phyloP scores from a whole-genome alignment of 495 filamentous ascomycete species.

The Aspergillus saccharolyticus region DNA sequence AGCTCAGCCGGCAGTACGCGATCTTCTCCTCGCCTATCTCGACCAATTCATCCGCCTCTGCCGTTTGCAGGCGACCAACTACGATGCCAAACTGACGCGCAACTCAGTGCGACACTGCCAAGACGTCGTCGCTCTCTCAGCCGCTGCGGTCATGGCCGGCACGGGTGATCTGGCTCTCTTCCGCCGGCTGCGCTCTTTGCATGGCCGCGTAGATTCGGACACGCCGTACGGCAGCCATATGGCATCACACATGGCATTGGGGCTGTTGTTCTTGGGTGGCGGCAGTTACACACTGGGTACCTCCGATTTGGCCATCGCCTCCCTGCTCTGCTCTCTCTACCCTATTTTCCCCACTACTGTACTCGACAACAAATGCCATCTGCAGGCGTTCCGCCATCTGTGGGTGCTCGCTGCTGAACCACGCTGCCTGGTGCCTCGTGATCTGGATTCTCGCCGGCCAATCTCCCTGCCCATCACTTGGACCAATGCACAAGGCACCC shows the following conservation, averaged over 20 bases:
- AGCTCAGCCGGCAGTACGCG: constrained; percentile 61
- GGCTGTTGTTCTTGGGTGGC: constrained; percentile 83
- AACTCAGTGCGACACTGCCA: constrained; percentile 86
- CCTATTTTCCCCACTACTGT: constrained; percentile 84
- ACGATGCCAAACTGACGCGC: constrained; percentile 75
- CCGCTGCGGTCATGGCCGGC: constrained; percentile 90
- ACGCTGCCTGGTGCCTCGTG: constrained; percentile 79
- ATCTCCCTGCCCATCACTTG: constrained; percentile 65
- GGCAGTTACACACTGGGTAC: constrained; percentile 91
- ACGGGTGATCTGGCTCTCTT: constrained; percentile 88
- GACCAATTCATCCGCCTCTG: constrained; percentile 82
- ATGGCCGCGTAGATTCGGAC: constrained; percentile 79
- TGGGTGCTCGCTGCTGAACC: constrained; percentile 93
- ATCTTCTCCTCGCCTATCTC: constrained; percentile 77
- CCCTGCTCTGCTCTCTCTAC: constrained; percentile 88
- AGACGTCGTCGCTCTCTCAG: constrained; percentile 73
- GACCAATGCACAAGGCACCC: constrained; percentile 45
- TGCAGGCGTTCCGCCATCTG: constrained; percentile 95
- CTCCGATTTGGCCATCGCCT: constrained; percentile 77
- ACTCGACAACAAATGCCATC: constrained; percentile 86
- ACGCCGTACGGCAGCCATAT: constrained; percentile 91
- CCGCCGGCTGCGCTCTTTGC: constrained; percentile 78
- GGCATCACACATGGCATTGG: constrained; percentile 86
- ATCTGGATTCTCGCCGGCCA: constrained; percentile 75
- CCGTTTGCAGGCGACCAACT: constrained; percentile 58